Conservation (phyloP, 805 yeast species). For the Groenewaldozyma salmanticensis region DNA sequence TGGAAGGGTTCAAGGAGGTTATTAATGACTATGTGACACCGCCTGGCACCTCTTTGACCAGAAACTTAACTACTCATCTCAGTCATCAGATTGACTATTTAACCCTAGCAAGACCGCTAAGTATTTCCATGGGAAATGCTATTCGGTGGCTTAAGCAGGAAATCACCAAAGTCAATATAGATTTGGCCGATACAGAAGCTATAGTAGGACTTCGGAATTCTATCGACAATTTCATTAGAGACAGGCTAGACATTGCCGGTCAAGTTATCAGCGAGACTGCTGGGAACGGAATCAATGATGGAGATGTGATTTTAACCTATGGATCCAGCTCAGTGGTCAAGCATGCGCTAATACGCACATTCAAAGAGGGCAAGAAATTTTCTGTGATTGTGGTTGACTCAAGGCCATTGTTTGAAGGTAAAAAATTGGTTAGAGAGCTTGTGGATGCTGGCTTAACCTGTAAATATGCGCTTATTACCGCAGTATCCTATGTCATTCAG, state of each 20-base stretch:
- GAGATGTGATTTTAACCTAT: constrained; percentile 73
- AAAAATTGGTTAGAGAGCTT: constrained; percentile 56
- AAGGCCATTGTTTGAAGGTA: constrained; percentile 91
- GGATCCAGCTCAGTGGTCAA: constrained; percentile 82
- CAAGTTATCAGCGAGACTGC: constrained; percentile 76
- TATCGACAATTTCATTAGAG: constrained; percentile 74
- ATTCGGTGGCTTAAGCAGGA: constrained; percentile 96
- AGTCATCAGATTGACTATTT: constrained; percentile 89
- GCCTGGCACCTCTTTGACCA: constrained; percentile 67
- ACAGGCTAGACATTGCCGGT: constrained; percentile 76
- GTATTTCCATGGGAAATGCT: constrained; percentile 95
- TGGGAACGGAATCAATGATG: constrained; percentile 61
- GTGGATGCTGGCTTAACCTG: constrained; percentile 56
- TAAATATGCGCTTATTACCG: constrained; percentile 70
- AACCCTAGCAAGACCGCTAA: constrained; percentile 82
- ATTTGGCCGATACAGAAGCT: constrained; percentile 55
- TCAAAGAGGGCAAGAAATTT: constrained; percentile 51
- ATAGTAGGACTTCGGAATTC: constrained; percentile 51
- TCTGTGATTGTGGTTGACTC: constrained; percentile 84
- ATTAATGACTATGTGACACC: constrained; percentile 80
- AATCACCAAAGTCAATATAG: constrained; percentile 73
- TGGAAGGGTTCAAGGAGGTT: constrained; percentile 72
- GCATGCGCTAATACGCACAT: constrained; percentile 62
- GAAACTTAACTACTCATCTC: constrained; percentile 80
- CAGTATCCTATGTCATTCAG: constrained; percentile 69